Evolutionary conservation across 495 filamentous ascomycete genomes (phyloP), one percentile per base, ranked within the genome.

Genomic region (Achaetomiella virescens): DNA sequence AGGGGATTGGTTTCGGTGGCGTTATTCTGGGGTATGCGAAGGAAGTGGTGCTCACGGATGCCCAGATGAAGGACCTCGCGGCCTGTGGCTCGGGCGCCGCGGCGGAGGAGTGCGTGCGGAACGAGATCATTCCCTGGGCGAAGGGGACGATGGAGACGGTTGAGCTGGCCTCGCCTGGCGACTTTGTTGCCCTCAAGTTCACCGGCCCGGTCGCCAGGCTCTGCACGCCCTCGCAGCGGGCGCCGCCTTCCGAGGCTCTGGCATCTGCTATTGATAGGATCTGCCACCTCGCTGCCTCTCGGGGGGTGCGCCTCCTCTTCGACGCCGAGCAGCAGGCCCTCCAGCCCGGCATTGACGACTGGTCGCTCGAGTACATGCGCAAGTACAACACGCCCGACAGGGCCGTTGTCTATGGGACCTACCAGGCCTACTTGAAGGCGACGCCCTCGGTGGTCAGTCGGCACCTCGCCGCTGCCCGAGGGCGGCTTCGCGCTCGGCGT

Each of bases 131-230:
- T 54, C 77, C 76, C 27, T 96, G 90, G 90, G 75, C 82, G 33
- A 75, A 82, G 36, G 88, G 89, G 5, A 89, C 87, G 5, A 60
- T 91, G 50, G 81, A 86, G 58, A 93, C 90, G 0, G 84, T 97
- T 6, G 73, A 80, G 15, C 84, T 95, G 72, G 81, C 87, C 0
- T 75, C 78, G 36, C 75, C 80, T 7, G 88, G 87, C 6, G 91
- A 96, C 63, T 96, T 91, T 64, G 84, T 96, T 29, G 91, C 88
- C 2, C 69, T 96, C 52, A 97, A 97, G 78, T 93, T 93, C 72
- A 91, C 88, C 18, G 92, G 92, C n/a, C 91, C 57, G 92, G 92
- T 15, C 74, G 74, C n/a, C 83, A 86, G 57, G 88, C 87, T 0
- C 77, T 95, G 21, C 73, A 81, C 45, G 74, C 77, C 24, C 74